phyloP scores from a whole-genome alignment of 2,329 filamentous ascomycete genomes.

The Capronia coronata region DNA sequence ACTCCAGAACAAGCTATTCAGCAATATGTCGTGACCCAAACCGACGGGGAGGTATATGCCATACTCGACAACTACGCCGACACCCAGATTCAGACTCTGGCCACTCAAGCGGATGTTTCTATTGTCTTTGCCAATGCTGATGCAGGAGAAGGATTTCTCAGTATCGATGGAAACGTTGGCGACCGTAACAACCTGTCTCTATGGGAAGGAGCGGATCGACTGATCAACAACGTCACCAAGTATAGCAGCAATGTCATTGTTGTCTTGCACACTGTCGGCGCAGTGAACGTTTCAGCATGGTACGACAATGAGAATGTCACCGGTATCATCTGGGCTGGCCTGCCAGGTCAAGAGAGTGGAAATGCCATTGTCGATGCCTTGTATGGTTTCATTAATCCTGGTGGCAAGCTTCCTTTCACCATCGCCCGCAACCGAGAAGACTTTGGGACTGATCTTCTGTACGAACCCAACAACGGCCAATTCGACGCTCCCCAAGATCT shows the following conservation, averaged over 20 bases:
- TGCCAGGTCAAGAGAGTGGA: constrained; percentile 69
- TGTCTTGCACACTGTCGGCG: constrained; percentile 77
- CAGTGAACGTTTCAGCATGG: constrained; percentile 65
- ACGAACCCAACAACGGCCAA: constrained; percentile 52
- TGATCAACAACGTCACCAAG: constrained; percentile 74
- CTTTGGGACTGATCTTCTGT: constrained; percentile 53
- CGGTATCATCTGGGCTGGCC: constrained; percentile 67
- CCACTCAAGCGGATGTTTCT: constrained; percentile 48
- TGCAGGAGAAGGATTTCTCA: constrained; percentile 80
- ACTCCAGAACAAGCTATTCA: constrained; percentile 59
- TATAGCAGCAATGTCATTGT: constrained; percentile 85
- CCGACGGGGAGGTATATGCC: constrained; percentile 57
- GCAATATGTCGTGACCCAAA: constrained; percentile 57
- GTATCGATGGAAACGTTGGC: constrained; percentile 72
- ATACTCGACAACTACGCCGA: constrained; percentile 55
- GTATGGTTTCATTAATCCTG: constrained; percentile 60
- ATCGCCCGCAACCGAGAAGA: constrained; percentile 48
- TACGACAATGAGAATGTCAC: constrained; percentile 60
- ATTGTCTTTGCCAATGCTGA: constrained; percentile 88
- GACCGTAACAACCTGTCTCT: constrained; percentile 90
- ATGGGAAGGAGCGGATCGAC: constrained; percentile 72
- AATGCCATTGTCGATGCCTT: constrained; percentile 68
- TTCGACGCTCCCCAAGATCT: constrained; percentile 50
- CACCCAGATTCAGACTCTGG: constrained; percentile 45
- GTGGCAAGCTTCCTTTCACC: constrained; percentile 57